Evolutionary conservation across 2,329 filamentous ascomycete species (phyloP), one percentile per base, ranked within the genome.

Genomic region (Sarocladiaceae sp.): DNA sequence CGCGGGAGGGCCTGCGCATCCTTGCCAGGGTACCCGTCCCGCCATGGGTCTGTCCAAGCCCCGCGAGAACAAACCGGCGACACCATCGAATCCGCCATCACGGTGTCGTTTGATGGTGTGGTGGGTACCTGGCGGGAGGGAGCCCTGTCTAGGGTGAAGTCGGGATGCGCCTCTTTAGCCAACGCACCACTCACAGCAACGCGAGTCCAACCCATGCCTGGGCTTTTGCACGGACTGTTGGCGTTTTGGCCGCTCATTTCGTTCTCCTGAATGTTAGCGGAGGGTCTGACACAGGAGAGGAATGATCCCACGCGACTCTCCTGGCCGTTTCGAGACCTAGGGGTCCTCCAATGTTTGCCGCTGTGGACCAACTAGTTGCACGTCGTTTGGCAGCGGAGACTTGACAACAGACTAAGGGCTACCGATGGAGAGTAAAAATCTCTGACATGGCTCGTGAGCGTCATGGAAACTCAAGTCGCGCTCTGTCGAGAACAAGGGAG

Each of bases 61-160:
- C n/a, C 37, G 37, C 37, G 37, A 41, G 37, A 41, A 41, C 37
- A 41, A 41, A 41, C 37, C 37, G 37, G 37, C 24, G 26, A 24
- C 23, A 39, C 9, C 21, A 39, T 6, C 34, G 19, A 39, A 39
- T 23, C 34, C 21, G 19, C 10, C 37, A 7, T 10, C 24, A 16
- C 19, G 34, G 7, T 39, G 20, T 3, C 16, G 34, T n/a, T n/a
- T 41, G 12, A 29, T 41, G 37, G 37, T 41, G 37, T 19, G 10
- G 21, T 27, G 37, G 37, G 24, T 21, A 15, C 21, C 19, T 11
- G 11, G 16, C 18, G 23, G 23, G 37, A 41, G 18, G 23, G 23
- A 41, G 29, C 23, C 37, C 21, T 41, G 9, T 11, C n/a, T 41
- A 41, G 37, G 37, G 37, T 29, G 37, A 41, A 41, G 37, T 24